These are phyloP conservation scores for Cantharellus anzutake DNA, from an alignment of 768 basidiomycete species.

Conservation along the genomic window DNA sequence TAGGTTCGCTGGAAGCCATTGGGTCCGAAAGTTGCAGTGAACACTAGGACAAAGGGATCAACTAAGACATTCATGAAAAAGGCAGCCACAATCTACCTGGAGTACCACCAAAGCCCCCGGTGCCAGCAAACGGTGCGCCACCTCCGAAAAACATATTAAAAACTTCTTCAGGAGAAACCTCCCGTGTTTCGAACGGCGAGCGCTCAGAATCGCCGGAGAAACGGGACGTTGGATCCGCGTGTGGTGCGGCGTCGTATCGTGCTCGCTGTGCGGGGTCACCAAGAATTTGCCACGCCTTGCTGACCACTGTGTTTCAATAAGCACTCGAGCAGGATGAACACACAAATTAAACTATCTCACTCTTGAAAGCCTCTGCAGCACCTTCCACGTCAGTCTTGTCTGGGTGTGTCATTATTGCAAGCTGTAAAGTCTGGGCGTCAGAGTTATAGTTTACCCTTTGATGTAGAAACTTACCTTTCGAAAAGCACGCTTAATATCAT, in stretches of 20 bases:
- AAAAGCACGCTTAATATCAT: conserved; percentile 85
- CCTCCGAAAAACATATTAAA: conserved; percentile 98
- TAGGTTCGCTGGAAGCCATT: conserved; percentile 65
- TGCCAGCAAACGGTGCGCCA: conserved; percentile 21
- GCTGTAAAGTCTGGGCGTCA: conserved; percentile 21
- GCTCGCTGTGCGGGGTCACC: conserved; percentile 87
- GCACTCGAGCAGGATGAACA: neutral
- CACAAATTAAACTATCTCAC: conserved; percentile 27
- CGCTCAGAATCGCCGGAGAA: conserved; percentile 14
- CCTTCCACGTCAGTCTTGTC: conserved; percentile 96
- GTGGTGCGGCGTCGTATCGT: conserved; percentile 75
- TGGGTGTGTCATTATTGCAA: conserved; percentile 76
- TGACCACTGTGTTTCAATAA: conserved; percentile 55
- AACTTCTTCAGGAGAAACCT: conserved; percentile 86
- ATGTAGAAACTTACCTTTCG: conserved; percentile 48
- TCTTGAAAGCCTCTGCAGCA: conserved; percentile 95
- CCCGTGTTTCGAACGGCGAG: conserved; percentile 36
- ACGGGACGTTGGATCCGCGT: conserved; percentile 75
- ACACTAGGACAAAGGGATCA: conserved; percentile 26
- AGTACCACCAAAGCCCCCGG: conserved; percentile 18
- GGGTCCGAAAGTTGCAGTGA: conserved; percentile 60
- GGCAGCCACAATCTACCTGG: conserved; percentile 19
- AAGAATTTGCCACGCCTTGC: conserved; percentile 90
- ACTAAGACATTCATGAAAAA: conserved; percentile 2
- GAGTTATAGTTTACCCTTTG: neutral